Conservation (phyloP, 306 rosid genomes). For the Cucurbita ficifolia region DNA sequence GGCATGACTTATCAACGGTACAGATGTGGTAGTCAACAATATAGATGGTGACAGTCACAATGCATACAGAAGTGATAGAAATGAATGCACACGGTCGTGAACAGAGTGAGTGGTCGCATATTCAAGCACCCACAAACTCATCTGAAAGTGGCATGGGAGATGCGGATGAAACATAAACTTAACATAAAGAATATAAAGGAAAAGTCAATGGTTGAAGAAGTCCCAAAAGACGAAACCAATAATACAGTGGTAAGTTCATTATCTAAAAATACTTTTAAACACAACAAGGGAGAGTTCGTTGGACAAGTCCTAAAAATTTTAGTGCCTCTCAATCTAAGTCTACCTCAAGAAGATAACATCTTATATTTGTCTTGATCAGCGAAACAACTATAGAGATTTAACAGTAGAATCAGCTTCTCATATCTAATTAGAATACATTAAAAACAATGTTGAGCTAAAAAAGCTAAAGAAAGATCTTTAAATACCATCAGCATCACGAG, state of each 20-base stretch:
- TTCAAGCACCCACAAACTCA: no score
- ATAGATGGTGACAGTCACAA: no score
- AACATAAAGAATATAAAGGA: not conserved
- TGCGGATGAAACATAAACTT: not conserved
- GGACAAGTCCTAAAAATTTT: not conserved
- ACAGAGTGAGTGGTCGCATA: no score
- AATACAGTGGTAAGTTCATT: not conserved
- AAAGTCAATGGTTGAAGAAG: not conserved
- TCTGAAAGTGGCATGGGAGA: no score
- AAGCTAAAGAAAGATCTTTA: not conserved
- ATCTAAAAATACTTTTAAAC: not conserved
- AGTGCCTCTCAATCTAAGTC: not conserved
- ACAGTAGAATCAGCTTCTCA: not conserved
- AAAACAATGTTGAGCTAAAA: not conserved
- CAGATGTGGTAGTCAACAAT: no score
- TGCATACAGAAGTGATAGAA: no score
- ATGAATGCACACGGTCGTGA: no score
- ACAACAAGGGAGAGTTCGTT: not conserved
- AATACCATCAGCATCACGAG: slow-evolving; percentile 83
- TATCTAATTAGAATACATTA: not conserved
- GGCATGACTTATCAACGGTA: no score
- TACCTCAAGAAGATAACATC: not conserved
- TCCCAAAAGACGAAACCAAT: not conserved
- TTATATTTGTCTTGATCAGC: not conserved
- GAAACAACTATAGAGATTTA: not conserved